phyloP scores from a whole-genome alignment of 345 rosid genomes.

The Citrus cavaleriei region DNA sequence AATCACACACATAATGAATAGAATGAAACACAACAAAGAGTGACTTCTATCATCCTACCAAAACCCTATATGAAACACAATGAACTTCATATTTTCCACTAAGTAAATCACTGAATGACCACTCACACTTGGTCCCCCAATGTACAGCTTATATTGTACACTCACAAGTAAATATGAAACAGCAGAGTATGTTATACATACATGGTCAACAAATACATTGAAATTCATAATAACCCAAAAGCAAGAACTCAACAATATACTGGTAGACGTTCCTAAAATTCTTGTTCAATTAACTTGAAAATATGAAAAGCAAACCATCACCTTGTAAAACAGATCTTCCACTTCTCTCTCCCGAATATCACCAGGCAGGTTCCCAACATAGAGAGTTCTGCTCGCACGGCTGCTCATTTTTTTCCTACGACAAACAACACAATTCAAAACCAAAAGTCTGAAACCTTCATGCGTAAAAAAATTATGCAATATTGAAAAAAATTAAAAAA shows the following conservation, averaged over 20 bases:
- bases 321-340: slow-evolving; percentile 98
- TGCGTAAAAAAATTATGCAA: background rate
- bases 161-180: background rate
- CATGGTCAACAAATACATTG: background rate
- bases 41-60: background rate
- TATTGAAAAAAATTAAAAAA: too few species aligned
- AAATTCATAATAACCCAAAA: background rate
- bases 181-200: background rate
- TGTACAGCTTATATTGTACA: background rate
- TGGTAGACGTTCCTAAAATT: background rate
- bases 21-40: background rate
- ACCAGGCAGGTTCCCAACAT: slow-evolving; percentile 97
- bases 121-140: background rate
- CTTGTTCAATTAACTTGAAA: background rate
- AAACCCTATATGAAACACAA: background rate
- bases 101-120: background rate
- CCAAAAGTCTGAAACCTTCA: background rate
- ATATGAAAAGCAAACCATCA: slow-evolving; percentile 12
- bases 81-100: background rate
- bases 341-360: slow-evolving; percentile 95
- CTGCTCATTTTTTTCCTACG: slow-evolving; percentile 54
- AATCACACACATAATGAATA: background rate
- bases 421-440: background rate
- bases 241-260: background rate
- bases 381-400: slow-evolving; percentile 81